Evolutionary conservation across 2,329 filamentous ascomycete genomes (phyloP).

Genomic region (Cordyceps cicadae): DNA sequence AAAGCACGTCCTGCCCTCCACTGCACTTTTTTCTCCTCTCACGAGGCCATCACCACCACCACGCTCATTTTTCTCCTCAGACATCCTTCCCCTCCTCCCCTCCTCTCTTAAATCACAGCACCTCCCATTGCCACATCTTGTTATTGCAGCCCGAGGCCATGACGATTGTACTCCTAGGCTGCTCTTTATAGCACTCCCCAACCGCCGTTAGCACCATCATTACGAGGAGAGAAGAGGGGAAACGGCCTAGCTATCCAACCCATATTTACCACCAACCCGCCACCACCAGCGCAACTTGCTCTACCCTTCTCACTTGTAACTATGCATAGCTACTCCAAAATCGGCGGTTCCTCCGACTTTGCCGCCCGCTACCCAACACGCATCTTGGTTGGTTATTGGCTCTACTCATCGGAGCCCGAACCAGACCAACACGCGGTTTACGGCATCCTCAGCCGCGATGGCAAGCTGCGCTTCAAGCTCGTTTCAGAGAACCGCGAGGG

Average conservation of each 20-base stretch:
- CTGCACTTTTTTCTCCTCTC: neutral
- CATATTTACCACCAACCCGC: neutral
- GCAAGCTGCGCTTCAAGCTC: conserved; percentile 11
- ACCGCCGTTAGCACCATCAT: neutral
- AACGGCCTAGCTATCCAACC: neutral
- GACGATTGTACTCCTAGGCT: neutral
- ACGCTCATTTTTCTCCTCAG: neutral
- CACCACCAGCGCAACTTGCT: neutral
- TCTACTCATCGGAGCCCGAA: conserved; percentile 8
- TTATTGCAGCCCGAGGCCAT: neutral
- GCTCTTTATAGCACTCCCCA: conserved; percentile 1
- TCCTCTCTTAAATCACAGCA: neutral
- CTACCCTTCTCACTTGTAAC: neutral
- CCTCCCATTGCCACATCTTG: neutral
- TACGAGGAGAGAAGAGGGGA: conserved; percentile 1
- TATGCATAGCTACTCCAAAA: conserved; percentile 10
- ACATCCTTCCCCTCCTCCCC: neutral
- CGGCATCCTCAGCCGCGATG: conserved; percentile 11
- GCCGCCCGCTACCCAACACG: conserved; percentile 11
- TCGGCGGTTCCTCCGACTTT: conserved; percentile 10
- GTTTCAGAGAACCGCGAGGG: conserved; percentile 10
- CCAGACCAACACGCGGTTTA: conserved; percentile 12
- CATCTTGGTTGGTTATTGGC: conserved; percentile 12
- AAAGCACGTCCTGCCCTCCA: neutral
- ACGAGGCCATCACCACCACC: conserved; percentile 9